Evolutionary conservation across 352 stramenopile species (phyloP), one percentile per base, ranked within the genome.

Genomic region (Pythium dissotocum): DNA sequence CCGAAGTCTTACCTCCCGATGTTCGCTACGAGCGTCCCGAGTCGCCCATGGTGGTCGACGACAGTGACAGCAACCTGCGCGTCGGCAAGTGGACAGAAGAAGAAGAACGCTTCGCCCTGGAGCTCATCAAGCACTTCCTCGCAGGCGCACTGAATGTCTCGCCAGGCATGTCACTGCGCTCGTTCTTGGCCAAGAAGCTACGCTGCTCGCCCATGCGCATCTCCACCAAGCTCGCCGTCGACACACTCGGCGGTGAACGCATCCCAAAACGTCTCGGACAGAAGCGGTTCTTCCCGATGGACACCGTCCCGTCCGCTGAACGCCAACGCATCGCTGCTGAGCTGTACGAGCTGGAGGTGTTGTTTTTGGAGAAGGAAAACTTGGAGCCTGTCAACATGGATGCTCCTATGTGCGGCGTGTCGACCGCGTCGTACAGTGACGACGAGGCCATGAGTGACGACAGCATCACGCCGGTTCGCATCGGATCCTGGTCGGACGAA

Each of bases 81-180:
- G 68, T 65, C 16, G 73, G 73, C 61, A 77, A 77, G 58, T 80
- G 73, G 73, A 77, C 70, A n/a, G 59, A 72, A 10, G 66, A 77
- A 33, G 73, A 80, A 59, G 73, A 80, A 56, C 54, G 52, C 32
- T 80, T 70, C 53, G 68, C 73, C 13, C 46, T 75, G 10, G 48
- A 65, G 57, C 55, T 80, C 33, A 70, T 77, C 36, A 59, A 73
- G 60, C 51, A 70, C 46, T 80, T 80, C 46, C 44, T 69, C 14
- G 56, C 53, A 0, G 71, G 71, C n/a, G 38, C 63, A 9, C 52
- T 80, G n/a, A 59, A 10, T 28, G 52, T 70, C 6, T 35, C 58
- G 13, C 51, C 70, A 5, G 73, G 73, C 16, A 65, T 62, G 13
- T 76, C 73, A 32, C 62, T 80, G 26, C 70, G 73, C 8, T 59